Percentiles rank a stretch among this genome's conserved stretches.
Conservation (phyloP, 768 basidiomycete genomes). For the Suillus occidentalis region DNA sequence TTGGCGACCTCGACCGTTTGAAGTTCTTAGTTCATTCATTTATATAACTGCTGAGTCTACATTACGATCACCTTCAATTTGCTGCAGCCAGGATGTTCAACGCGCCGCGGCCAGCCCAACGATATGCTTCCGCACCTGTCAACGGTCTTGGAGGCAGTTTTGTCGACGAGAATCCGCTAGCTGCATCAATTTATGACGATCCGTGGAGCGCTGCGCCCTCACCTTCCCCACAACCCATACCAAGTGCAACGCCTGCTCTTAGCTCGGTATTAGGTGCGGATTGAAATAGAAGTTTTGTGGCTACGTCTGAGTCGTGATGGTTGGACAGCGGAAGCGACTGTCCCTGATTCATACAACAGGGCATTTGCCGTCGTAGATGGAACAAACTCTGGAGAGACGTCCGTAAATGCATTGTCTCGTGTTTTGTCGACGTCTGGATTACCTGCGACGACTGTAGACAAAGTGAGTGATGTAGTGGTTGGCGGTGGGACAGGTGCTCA, state of each 20-base stretch:
- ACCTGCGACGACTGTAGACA: slow-evolving; percentile 81
- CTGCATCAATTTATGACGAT: slow-evolving; percentile 75
- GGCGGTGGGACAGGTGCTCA: neutral
- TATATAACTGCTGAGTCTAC: neutral
- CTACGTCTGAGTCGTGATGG: slow-evolving; percentile 12
- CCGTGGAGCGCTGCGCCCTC: slow-evolving; percentile 79
- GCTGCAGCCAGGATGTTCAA: slow-evolving; percentile 69
- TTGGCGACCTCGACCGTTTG: slow-evolving; percentile 10
- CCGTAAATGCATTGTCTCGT: slow-evolving; percentile 80
- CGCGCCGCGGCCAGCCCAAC: slow-evolving; percentile 71
- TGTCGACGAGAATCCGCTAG: slow-evolving; percentile 75
- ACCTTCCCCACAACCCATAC: slow-evolving; percentile 63
- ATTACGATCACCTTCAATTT: neutral
- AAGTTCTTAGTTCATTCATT: neutral
- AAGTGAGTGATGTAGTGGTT: slow-evolving; percentile 41
- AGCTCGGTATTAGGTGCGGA: slow-evolving; percentile 66
- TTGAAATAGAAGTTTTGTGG: neutral
- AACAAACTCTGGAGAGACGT: slow-evolving; percentile 70
- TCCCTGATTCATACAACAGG: slow-evolving; percentile 74
- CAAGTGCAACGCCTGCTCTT: slow-evolving; percentile 53
- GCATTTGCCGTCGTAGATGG: slow-evolving; percentile 76
- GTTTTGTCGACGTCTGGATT: slow-evolving; percentile 76
- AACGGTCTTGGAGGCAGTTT: slow-evolving; percentile 69
- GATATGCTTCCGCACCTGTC: slow-evolving; percentile 57
- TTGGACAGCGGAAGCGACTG: slow-evolving; percentile 68